phyloP scores from a whole-genome alignment of 2,329 filamentous ascomycete species.

The Penicillium vulpinum region DNA sequence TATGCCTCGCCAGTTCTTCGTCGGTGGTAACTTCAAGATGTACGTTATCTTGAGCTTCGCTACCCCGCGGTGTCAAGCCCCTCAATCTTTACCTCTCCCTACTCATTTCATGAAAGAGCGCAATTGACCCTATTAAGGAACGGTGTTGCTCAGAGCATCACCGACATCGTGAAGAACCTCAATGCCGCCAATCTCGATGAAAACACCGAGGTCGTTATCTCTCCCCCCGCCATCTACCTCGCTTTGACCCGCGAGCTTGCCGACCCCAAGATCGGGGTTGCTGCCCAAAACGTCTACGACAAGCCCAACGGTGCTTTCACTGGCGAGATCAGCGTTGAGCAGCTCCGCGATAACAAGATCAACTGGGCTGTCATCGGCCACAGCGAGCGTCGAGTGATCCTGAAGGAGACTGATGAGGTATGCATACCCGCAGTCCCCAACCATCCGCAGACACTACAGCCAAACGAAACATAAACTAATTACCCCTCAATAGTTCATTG shows the following conservation, averaged over 20 bases:
- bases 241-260: constrained; percentile 78
- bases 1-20: constrained; percentile 96
- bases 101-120: constrained; percentile 3
- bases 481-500: constrained; percentile 60
- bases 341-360: constrained; percentile 86
- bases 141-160: constrained; percentile 85
- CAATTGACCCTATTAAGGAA: constrained; percentile 64
- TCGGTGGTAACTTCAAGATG: constrained; percentile 99
- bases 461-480: neutral
- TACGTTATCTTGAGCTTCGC: constrained; percentile 48
- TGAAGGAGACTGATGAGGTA: constrained; percentile 77
- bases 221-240: constrained; percentile 88
- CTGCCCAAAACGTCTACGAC: constrained; percentile 96
- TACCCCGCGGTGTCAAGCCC: constrained; percentile 28
- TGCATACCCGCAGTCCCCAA: constrained; percentile 15
- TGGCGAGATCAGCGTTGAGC: constrained; percentile 88
- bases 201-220: constrained; percentile 82
- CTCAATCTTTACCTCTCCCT: constrained; percentile 23
- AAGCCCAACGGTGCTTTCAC: constrained; percentile 97
- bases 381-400: constrained; percentile 88
- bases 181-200: constrained; percentile 72
- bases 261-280: constrained; percentile 74
- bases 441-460: neutral
- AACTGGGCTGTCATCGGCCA: constrained; percentile 91
- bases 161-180: constrained; percentile 83